Conservation (phyloP, 495 filamentous ascomycete genomes). For the Evernia prunastri region DNA sequence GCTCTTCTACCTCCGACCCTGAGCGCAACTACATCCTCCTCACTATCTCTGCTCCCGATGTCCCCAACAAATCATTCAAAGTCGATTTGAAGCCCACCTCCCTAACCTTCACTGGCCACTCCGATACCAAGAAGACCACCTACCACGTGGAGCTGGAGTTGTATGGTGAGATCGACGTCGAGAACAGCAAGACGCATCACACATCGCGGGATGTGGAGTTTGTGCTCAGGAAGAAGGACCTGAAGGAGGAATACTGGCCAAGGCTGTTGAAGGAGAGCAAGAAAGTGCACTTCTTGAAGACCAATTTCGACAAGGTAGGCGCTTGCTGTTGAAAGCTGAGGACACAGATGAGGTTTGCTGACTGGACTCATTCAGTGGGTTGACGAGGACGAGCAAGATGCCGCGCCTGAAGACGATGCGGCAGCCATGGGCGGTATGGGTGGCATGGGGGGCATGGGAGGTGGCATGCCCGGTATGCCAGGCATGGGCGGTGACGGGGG, state of each 20-base stretch:
- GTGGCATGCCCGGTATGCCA: slow-evolving; percentile 37
- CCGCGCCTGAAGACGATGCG: slow-evolving; percentile 75
- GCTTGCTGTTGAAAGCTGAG: neutral
- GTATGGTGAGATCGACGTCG: slow-evolving; percentile 83
- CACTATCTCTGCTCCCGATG: slow-evolving; percentile 79
- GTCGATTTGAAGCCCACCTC: slow-evolving; percentile 71
- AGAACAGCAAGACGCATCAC: slow-evolving; percentile 74
- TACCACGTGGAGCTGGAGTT: slow-evolving; percentile 86
- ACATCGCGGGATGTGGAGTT: slow-evolving; percentile 79
- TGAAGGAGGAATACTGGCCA: slow-evolving; percentile 88
- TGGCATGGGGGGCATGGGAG: slow-evolving; percentile 39
- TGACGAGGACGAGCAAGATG: slow-evolving; percentile 98
- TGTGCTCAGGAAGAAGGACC: slow-evolving; percentile 92
- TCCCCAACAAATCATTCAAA: slow-evolving; percentile 59
- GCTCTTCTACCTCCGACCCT: slow-evolving; percentile 71
- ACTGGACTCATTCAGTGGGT: slow-evolving; percentile 62
- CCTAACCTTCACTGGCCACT: slow-evolving; percentile 74
- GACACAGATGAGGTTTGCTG: neutral
- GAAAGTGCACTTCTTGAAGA: slow-evolving; percentile 96
- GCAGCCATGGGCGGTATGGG: slow-evolving; percentile 46
- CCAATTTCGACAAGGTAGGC: slow-evolving; percentile 91
- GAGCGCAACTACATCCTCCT: slow-evolving; percentile 90
- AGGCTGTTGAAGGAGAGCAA: slow-evolving; percentile 80
- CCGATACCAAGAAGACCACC: slow-evolving; percentile 68
- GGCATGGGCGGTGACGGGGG: slow-evolving; percentile 60